phyloP scores from a whole-genome alignment of 1,284 basidiomycete genomes.

The Rugiboletus extremiorientalis region DNA sequence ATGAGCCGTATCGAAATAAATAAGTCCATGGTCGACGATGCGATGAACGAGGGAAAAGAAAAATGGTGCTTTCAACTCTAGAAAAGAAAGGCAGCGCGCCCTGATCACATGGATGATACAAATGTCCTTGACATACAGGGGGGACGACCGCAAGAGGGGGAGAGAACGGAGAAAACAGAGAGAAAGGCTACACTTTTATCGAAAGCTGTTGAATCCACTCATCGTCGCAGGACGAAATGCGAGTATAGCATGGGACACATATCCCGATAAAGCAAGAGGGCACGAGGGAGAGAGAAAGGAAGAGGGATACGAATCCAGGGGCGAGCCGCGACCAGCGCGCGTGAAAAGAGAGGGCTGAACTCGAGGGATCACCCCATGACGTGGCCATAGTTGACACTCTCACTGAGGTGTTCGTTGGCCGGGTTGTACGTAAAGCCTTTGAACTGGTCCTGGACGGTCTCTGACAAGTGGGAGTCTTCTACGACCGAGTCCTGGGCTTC shows the following conservation, averaged over 20 bases:
- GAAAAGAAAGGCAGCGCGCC: neutral
- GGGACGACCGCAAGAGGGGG: neutral
- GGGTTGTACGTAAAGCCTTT: slow-evolving; percentile 85
- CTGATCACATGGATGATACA: slow-evolving; percentile 11
- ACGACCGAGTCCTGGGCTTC: slow-evolving; percentile 93
- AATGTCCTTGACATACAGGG: slow-evolving; percentile 3
- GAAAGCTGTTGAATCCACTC: neutral
- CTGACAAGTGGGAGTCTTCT: slow-evolving; percentile 86
- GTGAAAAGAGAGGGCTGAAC: neutral
- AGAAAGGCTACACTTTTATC: neutral
- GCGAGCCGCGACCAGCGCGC: slow-evolving; percentile 29
- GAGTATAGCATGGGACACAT: neutral
- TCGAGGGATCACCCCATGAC: slow-evolving; percentile 27
- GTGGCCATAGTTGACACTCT: slow-evolving; percentile 64
- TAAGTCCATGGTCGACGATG: slow-evolving; percentile 25
- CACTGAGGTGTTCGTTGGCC: slow-evolving; percentile 75
- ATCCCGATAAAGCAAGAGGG: neutral
- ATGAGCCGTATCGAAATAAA: slow-evolving; percentile 13
- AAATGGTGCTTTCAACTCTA: slow-evolving; percentile 3
- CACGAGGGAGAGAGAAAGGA: neutral
- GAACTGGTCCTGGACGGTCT: slow-evolving; percentile 96
- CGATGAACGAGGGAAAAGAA: slow-evolving; percentile 2
- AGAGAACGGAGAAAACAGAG: neutral
- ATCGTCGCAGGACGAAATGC: neutral
- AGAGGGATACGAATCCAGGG: neutral